phyloP scores from a whole-genome alignment of 1,139 yeast species.

The Diutina neorugosa region DNA sequence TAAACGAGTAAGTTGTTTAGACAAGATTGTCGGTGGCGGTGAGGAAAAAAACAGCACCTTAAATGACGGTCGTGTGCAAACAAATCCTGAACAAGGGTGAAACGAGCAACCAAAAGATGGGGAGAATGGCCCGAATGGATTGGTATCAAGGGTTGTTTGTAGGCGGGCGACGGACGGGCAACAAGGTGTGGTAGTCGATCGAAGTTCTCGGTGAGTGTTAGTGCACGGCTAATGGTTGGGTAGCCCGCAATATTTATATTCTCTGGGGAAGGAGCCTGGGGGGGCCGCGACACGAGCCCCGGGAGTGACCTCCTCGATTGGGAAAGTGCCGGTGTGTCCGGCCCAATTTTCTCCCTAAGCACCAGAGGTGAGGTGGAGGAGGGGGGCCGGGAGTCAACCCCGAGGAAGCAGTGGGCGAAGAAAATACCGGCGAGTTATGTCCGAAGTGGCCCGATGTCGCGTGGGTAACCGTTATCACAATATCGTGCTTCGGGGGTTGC shows the following conservation, averaged over 20 bases:
- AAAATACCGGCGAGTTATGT: not conserved
- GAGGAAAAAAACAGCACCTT: not conserved
- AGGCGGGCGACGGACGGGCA: too few relatives aligned
- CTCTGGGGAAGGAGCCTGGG: not conserved
- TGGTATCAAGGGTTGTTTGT: too few relatives aligned
- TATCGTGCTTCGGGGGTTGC: not conserved
- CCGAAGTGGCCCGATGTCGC: not conserved
- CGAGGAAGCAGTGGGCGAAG: too few relatives aligned
- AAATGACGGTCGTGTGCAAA: not conserved
- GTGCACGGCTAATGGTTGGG: constrained; percentile 3
- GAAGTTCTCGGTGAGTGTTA: not conserved
- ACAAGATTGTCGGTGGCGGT: constrained; percentile 4
- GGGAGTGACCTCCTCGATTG: not conserved
- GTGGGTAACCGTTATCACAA: not conserved
- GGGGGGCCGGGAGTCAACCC: not conserved
- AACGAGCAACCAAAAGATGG: not conserved
- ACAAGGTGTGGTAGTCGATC: too few relatives aligned
- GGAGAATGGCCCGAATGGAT: too few relatives aligned
- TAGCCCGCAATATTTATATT: constrained; percentile 2
- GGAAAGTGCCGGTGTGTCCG: not conserved
- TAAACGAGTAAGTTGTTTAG: not conserved
- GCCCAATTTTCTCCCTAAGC: not conserved
- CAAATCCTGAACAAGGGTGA: not conserved
- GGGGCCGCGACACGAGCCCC: not conserved
- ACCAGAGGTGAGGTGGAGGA: too few relatives aligned